Percentiles rank a stretch among this genome's conserved stretches.
Conservation (phyloP, 352 stramenopile genomes). For the Paralagenidium karlingii region DNA sequence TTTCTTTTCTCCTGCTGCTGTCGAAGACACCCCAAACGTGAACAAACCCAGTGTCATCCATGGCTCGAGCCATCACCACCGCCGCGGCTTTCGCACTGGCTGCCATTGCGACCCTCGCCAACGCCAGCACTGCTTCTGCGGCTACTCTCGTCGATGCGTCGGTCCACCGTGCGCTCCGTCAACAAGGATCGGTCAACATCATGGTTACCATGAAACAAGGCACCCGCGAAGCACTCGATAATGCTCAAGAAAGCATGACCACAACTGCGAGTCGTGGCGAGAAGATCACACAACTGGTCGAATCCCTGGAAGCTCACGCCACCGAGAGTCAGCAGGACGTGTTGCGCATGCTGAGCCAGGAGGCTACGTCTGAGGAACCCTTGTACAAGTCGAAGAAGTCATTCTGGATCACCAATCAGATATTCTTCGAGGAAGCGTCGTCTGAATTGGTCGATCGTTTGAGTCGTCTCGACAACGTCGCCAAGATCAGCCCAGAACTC, state of each 20-base stretch:
- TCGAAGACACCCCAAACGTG: no score
- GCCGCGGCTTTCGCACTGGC: no score
- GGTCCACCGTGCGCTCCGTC: constrained; percentile 13
- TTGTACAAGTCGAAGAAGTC: background rate
- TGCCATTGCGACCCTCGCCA: no score
- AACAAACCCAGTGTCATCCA: no score
- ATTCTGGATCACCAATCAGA: constrained; percentile 38
- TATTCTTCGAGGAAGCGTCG: constrained; percentile 19
- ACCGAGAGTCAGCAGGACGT: constrained; percentile 7
- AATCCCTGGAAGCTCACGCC: constrained; percentile 5
- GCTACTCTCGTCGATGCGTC: constrained; percentile 6
- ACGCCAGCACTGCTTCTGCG: background rate
- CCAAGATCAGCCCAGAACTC: constrained; percentile 1
- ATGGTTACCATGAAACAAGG: constrained; percentile 36
- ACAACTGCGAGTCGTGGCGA: constrained; percentile 5
- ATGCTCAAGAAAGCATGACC: constrained; percentile 13
- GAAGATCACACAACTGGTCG: constrained; percentile 10
- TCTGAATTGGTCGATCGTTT: constrained; percentile 14
- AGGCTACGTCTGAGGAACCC: no score
- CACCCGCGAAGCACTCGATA: constrained; percentile 12
- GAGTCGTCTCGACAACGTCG: constrained; percentile 1
- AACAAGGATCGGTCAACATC: constrained; percentile 19
- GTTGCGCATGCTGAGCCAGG: constrained; percentile 2
- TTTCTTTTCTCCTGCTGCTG: no score
- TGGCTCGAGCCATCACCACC: no score